A percentile compares a stretch with the other conserved stretches of the same genome.
Evolutionary conservation across 768 basidiomycete species (phyloP).

Genomic region (Leccinum subgranulosum): DNA sequence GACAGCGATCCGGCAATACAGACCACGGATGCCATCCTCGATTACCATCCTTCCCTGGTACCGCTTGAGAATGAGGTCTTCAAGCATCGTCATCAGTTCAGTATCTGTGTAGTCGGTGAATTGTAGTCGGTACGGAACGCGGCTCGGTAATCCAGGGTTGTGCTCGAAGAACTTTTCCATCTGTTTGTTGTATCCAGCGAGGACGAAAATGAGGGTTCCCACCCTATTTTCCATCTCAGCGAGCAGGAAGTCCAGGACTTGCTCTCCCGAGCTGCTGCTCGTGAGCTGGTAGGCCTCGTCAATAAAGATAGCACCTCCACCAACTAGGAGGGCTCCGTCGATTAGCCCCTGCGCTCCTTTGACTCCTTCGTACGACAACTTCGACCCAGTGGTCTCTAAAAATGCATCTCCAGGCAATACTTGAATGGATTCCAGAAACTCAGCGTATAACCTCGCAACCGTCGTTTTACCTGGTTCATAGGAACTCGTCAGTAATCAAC

Average conservation of each 20-base stretch:
- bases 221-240: conserved; percentile 74
- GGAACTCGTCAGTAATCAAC: background rate
- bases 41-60: conserved; percentile 51
- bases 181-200: conserved; percentile 67
- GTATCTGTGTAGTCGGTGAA: conserved; percentile 61
- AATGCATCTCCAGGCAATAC: conserved; percentile 53
- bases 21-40: conserved; percentile 50
- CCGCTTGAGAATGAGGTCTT: conserved; percentile 42
- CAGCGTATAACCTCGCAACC: conserved; percentile 55
- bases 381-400: conserved; percentile 61
- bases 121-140: conserved; percentile 59
- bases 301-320: conserved; percentile 65
- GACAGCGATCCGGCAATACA: conserved; percentile 44
- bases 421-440: conserved; percentile 54
- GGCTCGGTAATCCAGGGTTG: conserved; percentile 65
- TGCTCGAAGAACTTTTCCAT: conserved; percentile 81
- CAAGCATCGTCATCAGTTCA: conserved; percentile 56
- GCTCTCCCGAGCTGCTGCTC: conserved; percentile 42
- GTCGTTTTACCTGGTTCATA: conserved; percentile 12
- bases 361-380: conserved; percentile 56
- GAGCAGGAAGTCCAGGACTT: conserved; percentile 66
- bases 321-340: conserved; percentile 43
- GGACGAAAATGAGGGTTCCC: conserved; percentile 62
- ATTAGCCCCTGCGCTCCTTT: conserved; percentile 30
- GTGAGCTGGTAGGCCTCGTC: conserved; percentile 73